Base-by-base conservation (phyloP, 2,329 filamentous ascomycete genomes). In the Epichloe brachyelytri region DNA sequence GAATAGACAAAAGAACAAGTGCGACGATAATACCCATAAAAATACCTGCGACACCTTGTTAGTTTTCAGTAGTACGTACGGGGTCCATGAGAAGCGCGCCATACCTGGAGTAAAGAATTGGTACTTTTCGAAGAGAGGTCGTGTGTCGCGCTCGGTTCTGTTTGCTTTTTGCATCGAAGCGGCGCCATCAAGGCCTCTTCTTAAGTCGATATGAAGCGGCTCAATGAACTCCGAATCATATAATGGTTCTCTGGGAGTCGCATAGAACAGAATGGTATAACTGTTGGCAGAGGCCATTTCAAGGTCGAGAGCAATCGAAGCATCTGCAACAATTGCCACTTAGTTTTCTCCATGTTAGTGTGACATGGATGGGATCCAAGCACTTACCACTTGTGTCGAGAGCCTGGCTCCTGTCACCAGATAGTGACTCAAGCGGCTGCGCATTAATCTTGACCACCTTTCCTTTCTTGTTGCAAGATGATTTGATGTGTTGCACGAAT, bases 51-150 rank as follows among this genome's bases (percentile, higher is more conserved):
- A 37, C 8, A 4, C 41, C 1, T 17, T n/a, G 46, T 59, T 49
- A 60, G 53, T 34, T 41, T 14, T 5, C 30, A 4, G 17, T 22
- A 15, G n/a, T 17, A 26, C 45, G 45, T 2, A 20, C 17, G 8
- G 34, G 14, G 6, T 7, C 8, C 40, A 26, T 15, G 17, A 19
- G 17, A 34, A 6, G 26, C 43, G 20, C 39, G 19, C 17, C 57
- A 53, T 70, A 91, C 88, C 88, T 61, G 89, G 88, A 11, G 85
- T 91, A 59, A 98, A 85, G 71, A 90, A 97, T 65, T 95, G 86
- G 67, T 98, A 98, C 67, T 86, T 89, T 69, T 94, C 86, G 61
- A 98, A 97, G 43, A 95, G 68, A 4, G 80, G 74, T 33, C 75
- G 65, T 37, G 67, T 73, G 52, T 75, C 61, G 49, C 61, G 59